These are phyloP conservation scores for Starmerella apicola DNA, from an alignment of 805 yeast species.

Conservation along the genomic window DNA sequence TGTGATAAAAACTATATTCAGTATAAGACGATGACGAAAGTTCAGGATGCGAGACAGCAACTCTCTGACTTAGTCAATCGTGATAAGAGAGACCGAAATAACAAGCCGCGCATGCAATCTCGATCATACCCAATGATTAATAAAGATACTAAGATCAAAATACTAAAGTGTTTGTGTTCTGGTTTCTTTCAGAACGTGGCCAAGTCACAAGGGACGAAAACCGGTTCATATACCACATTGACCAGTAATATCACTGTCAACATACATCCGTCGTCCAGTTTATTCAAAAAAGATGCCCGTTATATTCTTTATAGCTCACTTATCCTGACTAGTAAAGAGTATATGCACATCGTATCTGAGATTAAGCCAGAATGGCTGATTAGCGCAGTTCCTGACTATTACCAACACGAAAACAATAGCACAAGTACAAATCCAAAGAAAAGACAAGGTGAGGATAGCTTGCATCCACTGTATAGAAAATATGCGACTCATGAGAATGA, in stretches of 20 bases:
- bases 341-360: constrained; percentile 65
- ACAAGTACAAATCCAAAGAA: constrained; percentile 25
- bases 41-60: constrained; percentile 71
- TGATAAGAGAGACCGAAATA: no score
- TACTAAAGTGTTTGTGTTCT: constrained; percentile 46
- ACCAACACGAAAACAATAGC: neutral
- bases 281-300: constrained; percentile 61
- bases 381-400: constrained; percentile 68
- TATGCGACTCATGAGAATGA: constrained; percentile 49
- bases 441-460: constrained; percentile 46
- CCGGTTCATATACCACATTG: constrained; percentile 26
- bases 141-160: constrained; percentile 23
- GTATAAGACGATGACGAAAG: constrained; percentile 61
- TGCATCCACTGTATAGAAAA: constrained; percentile 59
- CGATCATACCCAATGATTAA: constrained; percentile 45
- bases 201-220: constrained; percentile 40
- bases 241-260: constrained; percentile 37
- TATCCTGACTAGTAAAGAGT: constrained; percentile 75
- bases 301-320: constrained; percentile 69
- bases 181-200: constrained; percentile 65
- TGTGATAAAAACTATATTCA: constrained; percentile 73
- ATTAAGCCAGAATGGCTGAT: constrained; percentile 58
- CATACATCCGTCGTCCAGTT: constrained; percentile 76
- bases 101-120: neutral
- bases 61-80: constrained; percentile 36